Base-by-base conservation (phyloP, 2,329 filamentous ascomycete species). In the Penicillium sp. region DNA sequence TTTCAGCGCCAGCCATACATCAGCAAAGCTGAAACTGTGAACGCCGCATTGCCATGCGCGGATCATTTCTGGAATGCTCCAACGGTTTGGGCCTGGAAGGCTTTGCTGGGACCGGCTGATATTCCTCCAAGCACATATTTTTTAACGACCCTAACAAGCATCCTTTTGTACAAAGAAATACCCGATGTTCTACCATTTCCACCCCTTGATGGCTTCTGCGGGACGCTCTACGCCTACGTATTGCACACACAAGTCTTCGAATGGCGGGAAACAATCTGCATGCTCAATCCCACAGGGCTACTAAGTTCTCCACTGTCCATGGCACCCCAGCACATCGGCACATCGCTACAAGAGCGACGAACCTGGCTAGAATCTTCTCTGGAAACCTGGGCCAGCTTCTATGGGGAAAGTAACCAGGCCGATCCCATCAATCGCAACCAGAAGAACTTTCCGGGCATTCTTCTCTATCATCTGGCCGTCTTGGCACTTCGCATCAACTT, bases 261-360 rank as follows among this genome's bases (percentile, higher is more conserved):
- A 21, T 55, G 53, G 53, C 46, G 53, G 27, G 46, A 55, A 37
- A 55, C 53, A 3, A 55, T 55, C n/a, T 55, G 37, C 29, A 55
- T 55, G 53, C 46, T 55, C 31, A 55, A 55, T 46, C 53, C 53
- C 10, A 55, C 53, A 0, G 53, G 53, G 9, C 37, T 55, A 10
- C 21, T 55, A 3, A 55, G 26, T 4, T 50, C 53, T 26, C 53
- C 53, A 19, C 4, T 55, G 10, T 47, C 44, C 3, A 14, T 47
- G 16, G 44, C 44, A 47, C 44, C 44, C 19, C 24, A 47, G 26
- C 29, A 47, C 9, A 47, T 47, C 6, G 44, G 44, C 3, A 29
- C n/a, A 13, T 29, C 44, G 8, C 22, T 47, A 47, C 14, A n/a
- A n/a, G 44, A 47, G 14, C 44, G 44, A n/a, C 24, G 26, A 31